Evolutionary conservation across 1,284 basidiomycete genomes (phyloP), one percentile per base, ranked within the genome.

Genomic region (Rugosomyces carneus): DNA sequence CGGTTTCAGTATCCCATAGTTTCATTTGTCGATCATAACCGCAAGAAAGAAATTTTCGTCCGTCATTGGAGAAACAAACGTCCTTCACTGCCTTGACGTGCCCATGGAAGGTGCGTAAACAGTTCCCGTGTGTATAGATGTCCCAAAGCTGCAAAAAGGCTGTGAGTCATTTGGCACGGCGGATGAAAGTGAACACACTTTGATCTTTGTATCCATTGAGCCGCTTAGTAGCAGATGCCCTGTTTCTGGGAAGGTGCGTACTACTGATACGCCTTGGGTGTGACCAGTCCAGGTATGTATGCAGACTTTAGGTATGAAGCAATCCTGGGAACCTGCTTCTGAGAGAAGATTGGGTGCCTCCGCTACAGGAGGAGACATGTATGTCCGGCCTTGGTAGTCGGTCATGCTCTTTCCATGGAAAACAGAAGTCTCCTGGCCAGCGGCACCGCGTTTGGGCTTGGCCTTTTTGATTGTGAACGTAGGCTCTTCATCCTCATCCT

Each of bases 1-100:
- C 95, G 0, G 96, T 98, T 69, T 99, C 96, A 15, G 96, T 98
- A 60, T 99, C 94, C 96, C 96, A 99, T 6, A 98, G 75, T 68
- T 99, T 99, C 80, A 99, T 92, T 61, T 93, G 88, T 43, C 93
- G 83, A 66, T 99, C 96, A 60, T 96, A 99, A 26, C 83, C 87
- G 50, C 94, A 93, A 6, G 92, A 96, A 40, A 99, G 65, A 72
- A 99, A 99, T 54, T 76, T 78, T 24, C 78, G 76, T 1, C 96
- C 96, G 54, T 93, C 88, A 62, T 95, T 95, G 49, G 92, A 92
- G 67, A 99, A 99, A 1, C 83, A 83, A 45, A 99, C 75, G 57
- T 99, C 96, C 64, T 97, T 95, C 53, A 99, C 93, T 15, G 93
- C 93, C 61, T 97, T 94, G 44, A 84, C 81, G 64, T 99, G 96